These are phyloP conservation scores for Trichaptum fuscoviolaceum DNA, from an alignment of 768 basidiomycete species.

Conservation along the genomic window DNA sequence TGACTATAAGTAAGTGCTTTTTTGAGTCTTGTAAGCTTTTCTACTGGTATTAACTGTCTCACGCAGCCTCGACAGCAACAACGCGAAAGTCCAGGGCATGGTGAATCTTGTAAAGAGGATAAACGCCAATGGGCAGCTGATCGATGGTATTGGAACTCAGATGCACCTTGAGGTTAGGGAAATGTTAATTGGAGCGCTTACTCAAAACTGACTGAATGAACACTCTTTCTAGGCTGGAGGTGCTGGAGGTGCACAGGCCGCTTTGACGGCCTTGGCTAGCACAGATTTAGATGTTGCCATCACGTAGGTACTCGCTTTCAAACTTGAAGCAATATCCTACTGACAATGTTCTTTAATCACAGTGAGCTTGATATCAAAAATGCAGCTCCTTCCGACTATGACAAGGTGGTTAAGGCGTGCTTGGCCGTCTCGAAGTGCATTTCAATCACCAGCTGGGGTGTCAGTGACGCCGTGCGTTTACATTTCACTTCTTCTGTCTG, in stretches of 20 bases:
- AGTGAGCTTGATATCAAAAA: neutral
- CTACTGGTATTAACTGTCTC: neutral
- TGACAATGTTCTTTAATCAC: conserved; percentile 18
- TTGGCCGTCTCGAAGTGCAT: conserved; percentile 35
- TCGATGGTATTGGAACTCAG: conserved; percentile 48
- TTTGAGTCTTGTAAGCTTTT: neutral
- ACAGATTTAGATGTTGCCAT: conserved; percentile 42
- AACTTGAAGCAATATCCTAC: neutral
- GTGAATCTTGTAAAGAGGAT: conserved; percentile 37
- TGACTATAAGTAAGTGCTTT: conserved; percentile 23
- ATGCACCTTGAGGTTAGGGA: conserved; percentile 33
- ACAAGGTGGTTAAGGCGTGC: conserved; percentile 40
- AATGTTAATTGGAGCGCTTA: neutral
- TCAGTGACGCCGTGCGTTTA: conserved; percentile 35
- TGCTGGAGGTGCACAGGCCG: conserved; percentile 35
- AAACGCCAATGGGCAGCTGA: conserved; percentile 34
- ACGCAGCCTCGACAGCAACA: conserved; percentile 43
- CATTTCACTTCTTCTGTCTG: neutral
- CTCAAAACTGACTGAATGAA: neutral
- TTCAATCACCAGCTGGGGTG: conserved; percentile 47
- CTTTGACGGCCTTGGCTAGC: conserved; percentile 39
- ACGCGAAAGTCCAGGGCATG: conserved; percentile 35
- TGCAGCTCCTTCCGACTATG: conserved; percentile 36
- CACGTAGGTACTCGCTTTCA: conserved; percentile 34
- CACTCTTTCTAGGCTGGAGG: conserved; percentile 29